These are phyloP conservation scores for Hanseniaspora nectarophila DNA, from an alignment of 805 yeast genomes.

Conservation along the genomic window DNA sequence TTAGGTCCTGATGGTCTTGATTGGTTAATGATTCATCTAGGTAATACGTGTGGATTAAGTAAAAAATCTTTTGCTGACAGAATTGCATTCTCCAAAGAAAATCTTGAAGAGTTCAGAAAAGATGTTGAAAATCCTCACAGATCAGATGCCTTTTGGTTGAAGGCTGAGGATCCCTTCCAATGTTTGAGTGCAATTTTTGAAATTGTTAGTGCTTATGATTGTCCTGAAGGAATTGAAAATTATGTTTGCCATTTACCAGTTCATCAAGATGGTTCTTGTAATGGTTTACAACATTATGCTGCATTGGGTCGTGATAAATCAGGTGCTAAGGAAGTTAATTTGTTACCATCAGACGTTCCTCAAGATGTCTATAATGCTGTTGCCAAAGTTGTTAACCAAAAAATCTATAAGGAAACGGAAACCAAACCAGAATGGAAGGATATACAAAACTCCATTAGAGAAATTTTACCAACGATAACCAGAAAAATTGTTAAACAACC, in stretches of 20 bases:
- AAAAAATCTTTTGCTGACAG: conserved; percentile 59
- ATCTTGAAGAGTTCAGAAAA: conserved; percentile 42
- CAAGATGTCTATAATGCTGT: conserved; percentile 68
- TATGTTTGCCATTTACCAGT: conserved; percentile 63
- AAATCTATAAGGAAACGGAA: conserved; percentile 43
- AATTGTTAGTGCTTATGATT: conserved; percentile 45
- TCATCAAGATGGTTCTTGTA: conserved; percentile 81
- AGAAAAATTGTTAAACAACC: conserved; percentile 93
- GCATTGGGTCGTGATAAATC: conserved; percentile 76
- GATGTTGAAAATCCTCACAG: conserved; percentile 54
- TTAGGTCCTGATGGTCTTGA: conserved; percentile 52
- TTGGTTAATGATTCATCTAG: conserved; percentile 68
- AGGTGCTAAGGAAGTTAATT: conserved; percentile 71
- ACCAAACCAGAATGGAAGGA: conserved; percentile 31
- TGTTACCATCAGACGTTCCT: conserved; percentile 59
- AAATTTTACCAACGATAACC: conserved; percentile 48
- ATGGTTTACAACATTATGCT: conserved; percentile 77
- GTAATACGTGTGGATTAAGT: conserved; percentile 64
- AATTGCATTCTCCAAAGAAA: conserved; percentile 45
- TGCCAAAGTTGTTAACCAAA: conserved; percentile 47
- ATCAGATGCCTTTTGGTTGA: conserved; percentile 52
- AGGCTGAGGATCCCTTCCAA: conserved; percentile 79
- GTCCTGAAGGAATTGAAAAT: conserved; percentile 48
- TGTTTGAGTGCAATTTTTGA: conserved; percentile 61
- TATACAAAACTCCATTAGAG: not conserved